phyloP scores from a whole-genome alignment of 179 eudicot genomes.

The Silene coronaria region DNA sequence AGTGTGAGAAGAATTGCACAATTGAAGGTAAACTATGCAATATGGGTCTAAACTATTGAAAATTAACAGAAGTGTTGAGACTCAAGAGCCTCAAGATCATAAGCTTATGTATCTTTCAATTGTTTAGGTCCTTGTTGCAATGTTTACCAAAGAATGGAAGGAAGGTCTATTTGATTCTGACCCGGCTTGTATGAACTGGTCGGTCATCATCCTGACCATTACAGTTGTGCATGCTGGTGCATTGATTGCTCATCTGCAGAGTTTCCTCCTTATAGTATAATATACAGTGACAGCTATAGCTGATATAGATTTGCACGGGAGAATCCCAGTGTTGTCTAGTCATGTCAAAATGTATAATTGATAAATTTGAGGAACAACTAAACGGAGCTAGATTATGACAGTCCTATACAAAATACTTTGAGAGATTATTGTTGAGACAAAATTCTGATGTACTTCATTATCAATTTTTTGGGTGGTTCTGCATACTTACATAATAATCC shows the following conservation, averaged over 20 bases:
- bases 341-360: constrained; percentile 8
- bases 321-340: not conserved
- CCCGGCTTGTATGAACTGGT: constrained; percentile 58
- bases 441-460: not conserved
- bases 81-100: not conserved
- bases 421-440: not conserved
- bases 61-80: not conserved
- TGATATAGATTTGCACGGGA: constrained; percentile 23
- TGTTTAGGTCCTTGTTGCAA: not conserved
- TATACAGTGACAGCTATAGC: not conserved
- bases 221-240: constrained; percentile 27
- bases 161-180: constrained; percentile 13
- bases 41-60: not conserved
- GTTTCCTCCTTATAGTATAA: not conserved
- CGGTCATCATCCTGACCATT: constrained; percentile 48
- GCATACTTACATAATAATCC: not conserved
- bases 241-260: constrained; percentile 22
- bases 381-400: too few relatives aligned
- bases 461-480: too few relatives aligned
- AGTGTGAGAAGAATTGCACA: not conserved
- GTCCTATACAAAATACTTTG: not conserved
- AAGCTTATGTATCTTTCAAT: not conserved
- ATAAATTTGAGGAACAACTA: constrained; percentile 5
- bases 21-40: not conserved
- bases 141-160: not conserved